A percentile compares a stretch with the other conserved stretches of the same genome.
Conservation (phyloP, 192 early-diverging fungal genomes). For the Coemansia sp. region DNA sequence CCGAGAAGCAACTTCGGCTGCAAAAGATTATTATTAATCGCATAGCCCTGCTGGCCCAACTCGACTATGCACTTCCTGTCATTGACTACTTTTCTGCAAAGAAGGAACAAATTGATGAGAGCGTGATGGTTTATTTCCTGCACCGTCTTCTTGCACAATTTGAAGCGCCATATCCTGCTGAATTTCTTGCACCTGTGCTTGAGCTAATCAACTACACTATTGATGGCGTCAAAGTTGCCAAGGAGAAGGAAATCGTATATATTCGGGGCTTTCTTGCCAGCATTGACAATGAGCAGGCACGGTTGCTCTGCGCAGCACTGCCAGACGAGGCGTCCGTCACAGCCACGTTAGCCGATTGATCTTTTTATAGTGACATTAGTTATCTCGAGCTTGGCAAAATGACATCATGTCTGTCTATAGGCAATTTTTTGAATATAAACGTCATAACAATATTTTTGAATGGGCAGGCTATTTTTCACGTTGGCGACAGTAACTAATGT, state of each 20-base stretch:
- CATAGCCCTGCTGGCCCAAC: constrained; percentile 64
- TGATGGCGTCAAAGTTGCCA: constrained; percentile 26
- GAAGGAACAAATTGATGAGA: constrained; percentile 65
- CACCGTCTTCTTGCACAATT: constrained; percentile 31
- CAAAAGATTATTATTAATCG: constrained; percentile 69
- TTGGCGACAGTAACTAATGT: too few relatives aligned
- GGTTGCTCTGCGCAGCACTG: constrained; percentile 3
- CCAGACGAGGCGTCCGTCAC: neutral
- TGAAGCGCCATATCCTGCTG: constrained; percentile 32
- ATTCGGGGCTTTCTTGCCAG: constrained; percentile 30
- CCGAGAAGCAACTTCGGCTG: constrained; percentile 65
- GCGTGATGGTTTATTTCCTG: constrained; percentile 67
- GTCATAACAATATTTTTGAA: too few relatives aligned
- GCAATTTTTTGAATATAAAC: too few relatives aligned
- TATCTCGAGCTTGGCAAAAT: too few relatives aligned
- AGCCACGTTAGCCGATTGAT: neutral
- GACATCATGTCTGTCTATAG: too few relatives aligned
- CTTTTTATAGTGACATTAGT: neutral
- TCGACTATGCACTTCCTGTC: constrained; percentile 64
- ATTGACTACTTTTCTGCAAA: constrained; percentile 59
- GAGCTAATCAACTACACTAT: constrained; percentile 25
- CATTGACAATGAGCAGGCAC: constrained; percentile 21
- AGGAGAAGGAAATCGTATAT: constrained; percentile 21
- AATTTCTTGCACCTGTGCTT: constrained; percentile 30
- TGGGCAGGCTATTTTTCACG: too few relatives aligned